Percentiles rank a stretch among this genome's conserved stretches.
These are phyloP conservation scores for Aspergillus transmontanensis DNA, from an alignment of 2,329 filamentous ascomycete genomes.

Conservation along the genomic window DNA sequence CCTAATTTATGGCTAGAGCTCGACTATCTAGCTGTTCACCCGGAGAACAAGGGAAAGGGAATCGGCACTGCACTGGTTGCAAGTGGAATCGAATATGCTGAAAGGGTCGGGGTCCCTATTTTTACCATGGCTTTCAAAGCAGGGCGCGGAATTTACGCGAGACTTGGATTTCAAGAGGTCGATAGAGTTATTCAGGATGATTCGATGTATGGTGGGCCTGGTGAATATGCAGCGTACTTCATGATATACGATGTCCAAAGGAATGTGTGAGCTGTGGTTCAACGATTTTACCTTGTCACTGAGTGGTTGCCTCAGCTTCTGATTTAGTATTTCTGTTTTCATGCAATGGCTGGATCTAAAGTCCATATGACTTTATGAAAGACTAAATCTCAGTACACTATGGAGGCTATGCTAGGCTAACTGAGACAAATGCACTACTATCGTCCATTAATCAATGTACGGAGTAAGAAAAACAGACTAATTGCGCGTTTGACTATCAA, in stretches of 20 bases:
- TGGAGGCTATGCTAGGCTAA: not conserved
- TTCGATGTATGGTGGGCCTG: not conserved
- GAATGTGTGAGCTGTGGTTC: not conserved
- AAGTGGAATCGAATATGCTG: not conserved
- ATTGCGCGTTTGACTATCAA: not conserved
- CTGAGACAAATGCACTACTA: not conserved
- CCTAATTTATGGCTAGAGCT: not conserved
- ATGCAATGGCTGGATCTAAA: not conserved
- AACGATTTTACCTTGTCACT: not conserved
- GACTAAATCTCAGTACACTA: not conserved
- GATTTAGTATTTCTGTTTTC: not conserved
- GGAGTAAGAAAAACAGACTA: not conserved
- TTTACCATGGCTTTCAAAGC: not conserved
- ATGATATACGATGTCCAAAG: not conserved
- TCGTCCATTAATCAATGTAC: not conserved
- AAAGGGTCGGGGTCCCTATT: not conserved
- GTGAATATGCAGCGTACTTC: conserved; percentile 1
- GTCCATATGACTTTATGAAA: not conserved
- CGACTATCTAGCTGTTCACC: not conserved
- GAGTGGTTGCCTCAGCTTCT: rapidly evolving
- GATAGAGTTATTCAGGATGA: not conserved
- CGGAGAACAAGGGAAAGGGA: not conserved
- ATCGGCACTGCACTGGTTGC: not conserved
- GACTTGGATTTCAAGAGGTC: not conserved
- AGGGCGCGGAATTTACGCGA: not conserved